Evolutionary conservation across 495 filamentous ascomycete genomes (phyloP).

Genomic region (Penicillium antarcticum): DNA sequence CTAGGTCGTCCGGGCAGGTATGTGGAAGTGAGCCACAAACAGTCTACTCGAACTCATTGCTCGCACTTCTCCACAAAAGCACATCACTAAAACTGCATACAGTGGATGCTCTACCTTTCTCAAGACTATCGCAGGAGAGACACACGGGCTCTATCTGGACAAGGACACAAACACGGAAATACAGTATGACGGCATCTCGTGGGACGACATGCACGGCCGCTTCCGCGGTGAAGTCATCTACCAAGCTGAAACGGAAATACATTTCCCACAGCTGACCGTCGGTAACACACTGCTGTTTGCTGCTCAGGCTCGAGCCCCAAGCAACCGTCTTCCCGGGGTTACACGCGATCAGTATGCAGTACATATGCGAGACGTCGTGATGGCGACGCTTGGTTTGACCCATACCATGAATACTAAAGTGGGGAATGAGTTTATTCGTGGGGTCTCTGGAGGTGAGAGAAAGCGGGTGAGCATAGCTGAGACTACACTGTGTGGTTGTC

Average conservation of each 20-base stretch:
- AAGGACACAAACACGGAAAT: constrained; percentile 62
- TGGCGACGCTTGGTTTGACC: constrained; percentile 74
- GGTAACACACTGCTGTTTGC: constrained; percentile 78
- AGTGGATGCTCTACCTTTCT: constrained; percentile 76
- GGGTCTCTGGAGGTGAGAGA: constrained; percentile 77
- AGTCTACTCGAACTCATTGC: constrained; percentile 7
- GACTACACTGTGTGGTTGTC: constrained; percentile 57
- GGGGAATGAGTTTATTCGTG: constrained; percentile 76
- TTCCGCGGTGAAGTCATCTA: constrained; percentile 82
- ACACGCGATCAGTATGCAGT: constrained; percentile 55
- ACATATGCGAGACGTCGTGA: constrained; percentile 71
- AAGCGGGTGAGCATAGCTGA: constrained; percentile 84
- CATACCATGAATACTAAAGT: constrained; percentile 76
- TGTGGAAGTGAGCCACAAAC: not conserved
- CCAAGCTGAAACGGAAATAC: constrained; percentile 74
- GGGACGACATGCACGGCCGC: constrained; percentile 55
- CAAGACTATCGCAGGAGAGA: constrained; percentile 76
- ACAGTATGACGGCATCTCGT: constrained; percentile 66
- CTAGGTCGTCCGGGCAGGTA: constrained; percentile 68
- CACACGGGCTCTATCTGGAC: constrained; percentile 58
- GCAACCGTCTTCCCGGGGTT: constrained; percentile 58
- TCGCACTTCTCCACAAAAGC: not conserved
- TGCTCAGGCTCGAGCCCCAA: constrained; percentile 63
- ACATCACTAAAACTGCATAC: not conserved
- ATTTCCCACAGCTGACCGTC: constrained; percentile 79